Conservation (phyloP, 2,329 filamentous ascomycete genomes). For the Aspergillus chevalieri region DNA sequence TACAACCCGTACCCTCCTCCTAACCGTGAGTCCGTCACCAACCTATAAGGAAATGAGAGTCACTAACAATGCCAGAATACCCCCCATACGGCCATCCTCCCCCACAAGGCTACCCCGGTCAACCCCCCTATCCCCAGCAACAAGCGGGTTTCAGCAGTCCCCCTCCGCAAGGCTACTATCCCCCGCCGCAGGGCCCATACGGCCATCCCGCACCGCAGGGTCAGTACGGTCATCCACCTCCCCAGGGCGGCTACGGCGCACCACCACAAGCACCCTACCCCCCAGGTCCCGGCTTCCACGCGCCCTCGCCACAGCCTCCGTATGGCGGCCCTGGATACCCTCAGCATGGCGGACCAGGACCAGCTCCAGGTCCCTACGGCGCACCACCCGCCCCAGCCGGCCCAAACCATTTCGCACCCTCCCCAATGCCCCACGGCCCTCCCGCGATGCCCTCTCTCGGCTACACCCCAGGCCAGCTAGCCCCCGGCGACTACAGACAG, state of each 20-base stretch:
- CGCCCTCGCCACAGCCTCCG: conserved; percentile 12
- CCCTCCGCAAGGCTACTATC: conserved; percentile 21
- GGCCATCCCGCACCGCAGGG: conserved; percentile 32
- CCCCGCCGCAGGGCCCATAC: conserved; percentile 20
- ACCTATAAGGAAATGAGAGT: not conserved
- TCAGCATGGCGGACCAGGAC: conserved; percentile 21
- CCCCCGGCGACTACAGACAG: conserved; percentile 58
- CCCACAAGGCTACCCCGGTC: not conserved
- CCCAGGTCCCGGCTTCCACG: conserved; percentile 6
- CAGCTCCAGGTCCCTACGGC: conserved; percentile 19
- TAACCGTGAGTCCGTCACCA: not conserved
- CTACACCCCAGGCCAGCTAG: conserved; percentile 66
- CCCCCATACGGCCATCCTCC: conserved; percentile 17
- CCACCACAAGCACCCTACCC: conserved; percentile 12
- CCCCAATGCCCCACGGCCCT: conserved; percentile 36
- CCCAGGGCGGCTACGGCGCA: conserved; percentile 24
- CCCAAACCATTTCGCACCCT: conserved; percentile 8
- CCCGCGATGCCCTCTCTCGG: conserved; percentile 65
- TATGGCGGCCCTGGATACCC: conserved; percentile 16
- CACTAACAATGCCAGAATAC: conserved; percentile 5
- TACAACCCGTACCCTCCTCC: conserved; percentile 5
- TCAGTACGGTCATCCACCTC: conserved; percentile 29
- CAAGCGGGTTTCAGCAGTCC: conserved; percentile 11
- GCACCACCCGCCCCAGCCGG: conserved; percentile 14
- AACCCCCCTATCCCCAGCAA: conserved; percentile 19